Conservation (phyloP, 768 basidiomycete species). For the Pulveroboletus sp. region DNA sequence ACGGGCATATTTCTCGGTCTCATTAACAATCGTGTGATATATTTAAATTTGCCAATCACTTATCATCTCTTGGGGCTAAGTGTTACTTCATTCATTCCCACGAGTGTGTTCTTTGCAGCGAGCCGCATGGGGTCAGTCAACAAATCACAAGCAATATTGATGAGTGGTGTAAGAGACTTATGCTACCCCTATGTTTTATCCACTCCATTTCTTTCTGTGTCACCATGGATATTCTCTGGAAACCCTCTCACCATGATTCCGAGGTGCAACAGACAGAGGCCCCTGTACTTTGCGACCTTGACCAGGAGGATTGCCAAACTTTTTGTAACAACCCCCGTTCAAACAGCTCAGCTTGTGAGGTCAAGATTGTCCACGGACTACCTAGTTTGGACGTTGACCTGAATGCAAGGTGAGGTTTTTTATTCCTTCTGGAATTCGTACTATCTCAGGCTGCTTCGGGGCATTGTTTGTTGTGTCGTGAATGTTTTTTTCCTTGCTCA, state of each 20-base stretch:
- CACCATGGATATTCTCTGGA: constrained; percentile 5
- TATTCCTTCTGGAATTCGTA: constrained; percentile 19
- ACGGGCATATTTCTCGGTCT: too few relatives aligned
- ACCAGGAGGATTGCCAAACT: constrained; percentile 15
- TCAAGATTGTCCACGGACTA: constrained; percentile 55
- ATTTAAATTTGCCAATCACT: too few relatives aligned
- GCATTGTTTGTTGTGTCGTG: constrained; percentile 21
- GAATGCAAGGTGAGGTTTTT: constrained; percentile 65
- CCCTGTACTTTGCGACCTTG: constrained; percentile 7
- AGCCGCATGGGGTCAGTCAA: too few relatives aligned
- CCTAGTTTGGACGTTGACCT: constrained; percentile 52
- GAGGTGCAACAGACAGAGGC: constrained; percentile 1
- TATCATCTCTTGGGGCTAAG: too few relatives aligned
- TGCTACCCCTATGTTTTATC: too few relatives aligned
- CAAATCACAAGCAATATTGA: constrained; percentile 15
- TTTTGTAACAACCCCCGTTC: constrained; percentile 34
- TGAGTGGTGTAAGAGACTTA: too few relatives aligned
- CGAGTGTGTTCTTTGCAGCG: too few relatives aligned
- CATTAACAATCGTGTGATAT: too few relatives aligned
- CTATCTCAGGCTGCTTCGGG: constrained; percentile 15
- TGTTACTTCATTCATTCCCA: too few relatives aligned
- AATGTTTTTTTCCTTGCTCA: constrained; percentile 30
- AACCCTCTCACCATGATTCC: constrained; percentile 9
- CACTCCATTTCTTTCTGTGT: too few relatives aligned
- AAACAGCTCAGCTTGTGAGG: constrained; percentile 37